Percentiles rank a stretch among this genome's conserved stretches.
These are phyloP conservation scores for Excoecaria agallocha DNA, from an alignment of 345 rosid species.

Conservation along the genomic window DNA sequence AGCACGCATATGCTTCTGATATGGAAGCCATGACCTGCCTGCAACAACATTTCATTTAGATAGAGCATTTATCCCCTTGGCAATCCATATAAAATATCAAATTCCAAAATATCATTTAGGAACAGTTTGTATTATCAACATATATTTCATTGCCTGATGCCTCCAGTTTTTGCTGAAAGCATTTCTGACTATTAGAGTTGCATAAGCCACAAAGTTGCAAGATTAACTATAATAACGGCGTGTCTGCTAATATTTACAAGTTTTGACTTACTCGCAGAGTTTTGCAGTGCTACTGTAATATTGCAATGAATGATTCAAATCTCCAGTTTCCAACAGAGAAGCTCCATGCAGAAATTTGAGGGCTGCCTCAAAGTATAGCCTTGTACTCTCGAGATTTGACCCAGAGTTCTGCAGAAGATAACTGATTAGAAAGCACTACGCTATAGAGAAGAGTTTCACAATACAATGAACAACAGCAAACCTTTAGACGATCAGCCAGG, in stretches of 20 bases:
- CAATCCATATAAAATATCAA: neutral
- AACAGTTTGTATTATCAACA: neutral
- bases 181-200: neutral
- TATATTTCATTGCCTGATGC: neutral
- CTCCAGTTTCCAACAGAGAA: slow-evolving; percentile 71
- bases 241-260: neutral
- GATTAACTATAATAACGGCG: slow-evolving; percentile 5
- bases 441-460: slow-evolving; percentile 12
- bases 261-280: slow-evolving; percentile 84
- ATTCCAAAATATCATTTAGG: neutral
- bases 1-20: neutral
- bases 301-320: slow-evolving; percentile 56
- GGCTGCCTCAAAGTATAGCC: slow-evolving; percentile 89
- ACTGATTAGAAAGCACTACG: slow-evolving; percentile 14
- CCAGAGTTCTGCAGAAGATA: slow-evolving; percentile 56
- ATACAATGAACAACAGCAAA: slow-evolving; percentile 26
- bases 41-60: neutral
- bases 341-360: slow-evolving; percentile 93
- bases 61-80: neutral
- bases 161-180: neutral
- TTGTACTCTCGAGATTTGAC: slow-evolving; percentile 56
- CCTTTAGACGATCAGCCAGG: slow-evolving; percentile 92
- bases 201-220: slow-evolving; percentile 6
- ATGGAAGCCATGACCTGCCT: neutral
- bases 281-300: slow-evolving; percentile 84